A percentile compares a stretch with the other conserved stretches of the same genome.
phyloP scores from a whole-genome alignment of 2,329 filamentous ascomycete species.

The Colletotrichum musicola region DNA sequence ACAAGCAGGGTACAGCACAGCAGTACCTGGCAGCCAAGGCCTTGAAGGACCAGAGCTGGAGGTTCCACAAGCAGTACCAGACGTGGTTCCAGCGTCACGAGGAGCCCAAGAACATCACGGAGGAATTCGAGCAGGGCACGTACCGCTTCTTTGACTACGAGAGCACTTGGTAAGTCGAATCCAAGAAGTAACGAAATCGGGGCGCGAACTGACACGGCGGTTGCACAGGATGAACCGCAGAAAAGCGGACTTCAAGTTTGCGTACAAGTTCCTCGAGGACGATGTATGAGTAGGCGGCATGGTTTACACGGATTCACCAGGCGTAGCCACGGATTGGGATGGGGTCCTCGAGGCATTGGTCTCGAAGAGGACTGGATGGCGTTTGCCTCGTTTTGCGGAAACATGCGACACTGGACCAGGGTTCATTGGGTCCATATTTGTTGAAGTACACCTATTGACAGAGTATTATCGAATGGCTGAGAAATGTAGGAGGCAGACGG shows the following conservation, averaged over 20 bases:
- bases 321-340: conserved; percentile 37
- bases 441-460: conserved; percentile 33
- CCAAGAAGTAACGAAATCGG: neutral
- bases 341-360: conserved; percentile 28
- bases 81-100: conserved; percentile 99
- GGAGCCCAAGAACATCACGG: conserved; percentile 97
- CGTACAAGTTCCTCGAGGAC: conserved; percentile 97
- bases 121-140: conserved; percentile 98
- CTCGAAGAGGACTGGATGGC: conserved; percentile 34
- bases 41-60: conserved; percentile 98
- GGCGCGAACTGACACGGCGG: conserved; percentile 42
- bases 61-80: conserved; percentile 99
- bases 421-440: conserved; percentile 31
- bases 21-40: conserved; percentile 96
- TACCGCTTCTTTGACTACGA: conserved; percentile 99
- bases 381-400: conserved; percentile 39
- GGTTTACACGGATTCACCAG: conserved; percentile 35
- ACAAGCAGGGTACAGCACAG: conserved; percentile 95
- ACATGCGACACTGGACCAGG: conserved; percentile 21
- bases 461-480: conserved; percentile 34
- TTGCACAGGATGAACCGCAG: conserved; percentile 91
- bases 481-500: neutral
- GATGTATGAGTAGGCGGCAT: conserved; percentile 69
- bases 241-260: conserved; percentile 98
- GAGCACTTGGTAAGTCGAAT: conserved; percentile 86